Evolutionary conservation across 2,329 filamentous ascomycete species (phyloP), one percentile per base, ranked within the genome.

Genomic region (Penicillium freii): DNA sequence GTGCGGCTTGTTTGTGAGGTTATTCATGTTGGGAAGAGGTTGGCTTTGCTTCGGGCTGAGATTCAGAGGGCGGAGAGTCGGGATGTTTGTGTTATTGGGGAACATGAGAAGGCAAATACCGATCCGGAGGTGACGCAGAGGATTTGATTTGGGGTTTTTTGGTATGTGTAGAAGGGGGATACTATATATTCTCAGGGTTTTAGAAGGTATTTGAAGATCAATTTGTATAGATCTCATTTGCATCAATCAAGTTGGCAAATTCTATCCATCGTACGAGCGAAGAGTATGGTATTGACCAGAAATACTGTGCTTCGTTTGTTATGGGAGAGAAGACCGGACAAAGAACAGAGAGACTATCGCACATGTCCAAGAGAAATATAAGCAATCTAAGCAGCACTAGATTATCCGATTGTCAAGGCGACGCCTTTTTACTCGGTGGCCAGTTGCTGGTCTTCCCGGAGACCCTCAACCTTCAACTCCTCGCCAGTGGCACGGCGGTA

Each of bases 381-480:
- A 55, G 65, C 60, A 64, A 68, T 69, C 66, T 68, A 65, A 69
- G 54, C 57, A 61, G 64, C 55, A 58, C 64, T 68, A 68, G 66
- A 69, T 70, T 64, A 65, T 57, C 57, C 36, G 57, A 59, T 52
- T 56, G 56, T 48, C 60, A 52, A 51, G 50, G 50, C 49, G 38
- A 51, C 19, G 43, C 46, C 52, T 38, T 42, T 67, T 60, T 74
- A 76, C 63, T 77, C 73, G 51, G 76, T 68, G 49, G 70, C 74
- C 60, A 77, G 66, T 47, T 67, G 69, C 64, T 77, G 73, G 42
- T 88, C 90, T 70, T 95, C 90, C 74, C 91, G 85, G 71, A 96
- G 80, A 52, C 91, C 91, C 78, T 96, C 90, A 52, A 97, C 91
- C 71, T 91, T 88, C 66, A 97, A 81, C 75, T 94, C 90, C 75